A percentile compares a stretch with the other conserved stretches of the same genome.
These are phyloP conservation scores for Calonectria naviculata DNA, from an alignment of 2,329 filamentous ascomycete species.

Conservation along the genomic window DNA sequence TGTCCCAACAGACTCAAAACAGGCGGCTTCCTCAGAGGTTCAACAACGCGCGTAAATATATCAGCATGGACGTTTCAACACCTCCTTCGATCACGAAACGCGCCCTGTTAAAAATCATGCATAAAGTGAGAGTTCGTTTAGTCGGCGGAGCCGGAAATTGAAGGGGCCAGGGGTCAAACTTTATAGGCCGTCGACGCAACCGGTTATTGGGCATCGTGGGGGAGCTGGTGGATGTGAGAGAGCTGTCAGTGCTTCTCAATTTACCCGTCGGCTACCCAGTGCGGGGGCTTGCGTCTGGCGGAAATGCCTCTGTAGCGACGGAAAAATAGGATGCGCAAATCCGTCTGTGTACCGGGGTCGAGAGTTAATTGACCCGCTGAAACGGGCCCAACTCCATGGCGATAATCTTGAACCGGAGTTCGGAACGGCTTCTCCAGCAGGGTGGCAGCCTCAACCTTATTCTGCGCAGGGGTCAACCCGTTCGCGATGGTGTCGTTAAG, in stretches of 20 bases:
- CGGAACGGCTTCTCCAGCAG: background rate
- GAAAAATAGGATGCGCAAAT: background rate
- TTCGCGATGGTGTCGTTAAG: background rate
- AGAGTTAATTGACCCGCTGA: background rate
- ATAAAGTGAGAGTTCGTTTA: background rate
- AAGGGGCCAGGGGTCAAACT: background rate
- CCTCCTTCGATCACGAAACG: background rate
- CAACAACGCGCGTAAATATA: background rate
- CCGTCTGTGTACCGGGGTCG: background rate
- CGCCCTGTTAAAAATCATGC: background rate
- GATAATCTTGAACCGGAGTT: background rate
- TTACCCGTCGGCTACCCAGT: background rate
- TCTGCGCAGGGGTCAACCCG: background rate
- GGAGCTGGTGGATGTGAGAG: background rate
- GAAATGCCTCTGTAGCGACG: background rate
- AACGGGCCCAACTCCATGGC: background rate
- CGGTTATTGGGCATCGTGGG: background rate
- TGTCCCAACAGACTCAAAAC: background rate
- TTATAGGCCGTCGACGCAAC: background rate
- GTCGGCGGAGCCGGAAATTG: background rate
- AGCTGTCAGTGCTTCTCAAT: background rate
- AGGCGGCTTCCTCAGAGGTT: background rate
- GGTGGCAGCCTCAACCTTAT: background rate
- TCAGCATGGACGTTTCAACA: background rate
- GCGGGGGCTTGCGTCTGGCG: background rate